phyloP scores from a whole-genome alignment of 2,329 filamentous ascomycete genomes.

The Aureobasidium melanogenum region DNA sequence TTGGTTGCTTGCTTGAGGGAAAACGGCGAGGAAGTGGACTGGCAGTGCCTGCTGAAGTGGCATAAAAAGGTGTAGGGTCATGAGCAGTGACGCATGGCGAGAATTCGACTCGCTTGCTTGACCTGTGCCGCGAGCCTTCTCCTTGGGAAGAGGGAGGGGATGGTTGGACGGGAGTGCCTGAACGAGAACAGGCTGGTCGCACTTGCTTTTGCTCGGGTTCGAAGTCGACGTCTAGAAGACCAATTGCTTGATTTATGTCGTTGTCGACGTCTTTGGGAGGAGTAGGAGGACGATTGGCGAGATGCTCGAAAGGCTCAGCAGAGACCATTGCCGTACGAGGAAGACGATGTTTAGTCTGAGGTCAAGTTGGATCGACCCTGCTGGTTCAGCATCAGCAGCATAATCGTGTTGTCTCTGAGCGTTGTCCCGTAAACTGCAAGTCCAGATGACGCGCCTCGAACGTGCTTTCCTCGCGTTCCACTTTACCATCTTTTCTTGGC shows the following conservation, averaged over 20 bases:
- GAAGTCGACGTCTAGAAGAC: constrained; percentile 35
- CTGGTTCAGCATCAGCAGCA: background rate
- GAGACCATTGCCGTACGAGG: constrained; percentile 27
- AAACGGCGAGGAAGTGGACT: constrained; percentile 39
- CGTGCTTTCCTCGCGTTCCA: background rate
- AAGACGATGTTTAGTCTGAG: background rate
- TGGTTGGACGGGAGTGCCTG: background rate
- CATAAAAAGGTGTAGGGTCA: background rate
- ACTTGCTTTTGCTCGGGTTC: constrained; percentile 18
- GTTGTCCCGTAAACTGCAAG: constrained; percentile 2
- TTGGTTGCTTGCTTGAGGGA: constrained; percentile 41
- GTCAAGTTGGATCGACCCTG: background rate
- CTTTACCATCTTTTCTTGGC: background rate
- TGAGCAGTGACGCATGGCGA: constrained; percentile 36
- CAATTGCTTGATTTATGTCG: constrained; percentile 31
- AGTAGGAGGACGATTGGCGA: constrained; percentile 47
- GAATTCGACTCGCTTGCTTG: constrained; percentile 52
- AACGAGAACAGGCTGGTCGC: background rate
- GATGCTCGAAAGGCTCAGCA: constrained; percentile 32
- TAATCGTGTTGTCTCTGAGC: constrained; percentile 5
- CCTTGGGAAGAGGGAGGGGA: constrained; percentile 10
- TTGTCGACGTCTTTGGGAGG: constrained; percentile 41
- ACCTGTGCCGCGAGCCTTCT: constrained; percentile 16
- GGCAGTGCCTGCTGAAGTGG: constrained; percentile 13
- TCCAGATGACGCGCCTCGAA: constrained; percentile 3